These are phyloP conservation scores for Rhododendron griersonianum DNA, from an alignment of 148 eudicot species.

Conservation along the genomic window DNA sequence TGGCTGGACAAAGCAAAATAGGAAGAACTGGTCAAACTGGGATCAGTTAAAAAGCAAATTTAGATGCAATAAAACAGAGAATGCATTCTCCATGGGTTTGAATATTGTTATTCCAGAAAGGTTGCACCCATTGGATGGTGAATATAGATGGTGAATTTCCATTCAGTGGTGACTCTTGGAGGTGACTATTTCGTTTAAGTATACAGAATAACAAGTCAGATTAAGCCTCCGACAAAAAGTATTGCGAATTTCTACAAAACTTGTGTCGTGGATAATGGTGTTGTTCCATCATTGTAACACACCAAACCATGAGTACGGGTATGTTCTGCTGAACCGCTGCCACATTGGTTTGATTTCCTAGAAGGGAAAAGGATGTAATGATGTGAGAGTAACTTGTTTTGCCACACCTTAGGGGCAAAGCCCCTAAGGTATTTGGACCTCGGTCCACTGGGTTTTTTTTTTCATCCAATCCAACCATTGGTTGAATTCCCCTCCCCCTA, in stretches of 20 bases:
- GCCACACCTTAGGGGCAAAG: neutral
- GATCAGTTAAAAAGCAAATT: neutral
- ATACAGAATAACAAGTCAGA: neutral
- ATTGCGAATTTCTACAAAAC: neutral
- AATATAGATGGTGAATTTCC: neutral
- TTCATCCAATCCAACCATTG: too few relatives aligned
- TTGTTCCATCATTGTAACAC: neutral
- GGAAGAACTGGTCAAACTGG: neutral
- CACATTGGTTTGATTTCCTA: neutral
- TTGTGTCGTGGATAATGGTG: neutral
- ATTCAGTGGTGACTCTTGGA: neutral
- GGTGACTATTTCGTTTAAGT: neutral
- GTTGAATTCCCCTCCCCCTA: too few relatives aligned
- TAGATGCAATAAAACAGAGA: neutral
- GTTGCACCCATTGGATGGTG: neutral
- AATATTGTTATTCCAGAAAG: neutral
- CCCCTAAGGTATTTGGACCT: too few relatives aligned
- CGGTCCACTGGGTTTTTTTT: too few relatives aligned
- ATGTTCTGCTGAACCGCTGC: neutral
- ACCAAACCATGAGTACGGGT: neutral
- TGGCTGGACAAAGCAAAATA: constrained; percentile 47
- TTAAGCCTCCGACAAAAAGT: neutral
- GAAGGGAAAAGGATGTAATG: neutral
- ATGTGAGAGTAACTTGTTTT: neutral
- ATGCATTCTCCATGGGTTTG: neutral